Base-by-base conservation (phyloP, 2,329 filamentous ascomycete species). In the Talaromyces marneffei region DNA sequence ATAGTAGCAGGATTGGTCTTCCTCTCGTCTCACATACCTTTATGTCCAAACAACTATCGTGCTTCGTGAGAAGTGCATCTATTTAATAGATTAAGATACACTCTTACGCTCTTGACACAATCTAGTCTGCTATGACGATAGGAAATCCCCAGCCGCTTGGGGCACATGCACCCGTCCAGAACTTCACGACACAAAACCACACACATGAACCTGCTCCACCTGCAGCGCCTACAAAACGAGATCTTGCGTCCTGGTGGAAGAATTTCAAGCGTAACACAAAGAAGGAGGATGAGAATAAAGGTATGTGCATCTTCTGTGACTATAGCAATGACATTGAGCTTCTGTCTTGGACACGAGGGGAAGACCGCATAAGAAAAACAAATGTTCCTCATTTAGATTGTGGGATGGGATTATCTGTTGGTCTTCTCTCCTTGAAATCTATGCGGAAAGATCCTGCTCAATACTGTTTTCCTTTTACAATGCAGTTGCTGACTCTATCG, bases 201-300 rank as follows among this genome's bases (percentile, higher is more conserved):
- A 63, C 77, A 61, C 75, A 72, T 75, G 78, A 76, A 70, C 82
- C 73, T 72, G 82, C 73, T 61, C 76, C 81, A 62, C 80, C 83
- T 69, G 91, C 90, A 44, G 90, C 90, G 60, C 91, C 91, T 31
- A 91, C 87, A 66, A 95, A 89, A 79, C 87, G 91, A 74, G 92
- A 96, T 74, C 81, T 97, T 68, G 89, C 92, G 68, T 95, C 90
- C 63, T 99, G 94, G 94, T 97, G 94, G 94, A 96, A 92, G 77
- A 87, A 88, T 70, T 97, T 99, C 79, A 94, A 94, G 78, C 84
- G 89, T 59, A 82, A 82, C 65, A 79, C 82, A 58, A 85, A 85
- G 71, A 84, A 83, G 69, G 82, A 84, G 64, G 85, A 87, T 65
- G 81, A 83, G 63, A 57, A 33, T 25, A 85, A 86, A 82, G 83